Evolutionary conservation across 805 yeast genomes (phyloP).

Genomic region (Maudiozyma barnettii): DNA sequence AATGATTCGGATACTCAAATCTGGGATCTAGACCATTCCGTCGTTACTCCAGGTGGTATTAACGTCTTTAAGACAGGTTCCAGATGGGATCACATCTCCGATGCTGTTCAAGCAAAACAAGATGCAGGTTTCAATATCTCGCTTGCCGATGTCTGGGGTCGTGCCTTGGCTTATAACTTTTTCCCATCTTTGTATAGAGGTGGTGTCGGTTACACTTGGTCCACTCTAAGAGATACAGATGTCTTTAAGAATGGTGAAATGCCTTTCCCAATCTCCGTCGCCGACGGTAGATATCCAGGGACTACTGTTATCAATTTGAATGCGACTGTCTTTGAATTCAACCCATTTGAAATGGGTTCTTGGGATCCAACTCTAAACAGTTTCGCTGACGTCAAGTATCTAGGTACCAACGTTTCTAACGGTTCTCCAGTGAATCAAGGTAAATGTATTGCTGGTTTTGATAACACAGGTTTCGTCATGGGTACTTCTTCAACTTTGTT

Average conservation of each 20-base stretch:
- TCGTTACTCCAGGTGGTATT: constrained; percentile 54
- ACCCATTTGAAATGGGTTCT: constrained; percentile 71
- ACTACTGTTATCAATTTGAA: constrained; percentile 46
- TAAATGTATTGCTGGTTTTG: constrained; percentile 58
- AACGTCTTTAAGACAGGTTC: constrained; percentile 42
- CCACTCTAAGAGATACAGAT: constrained; percentile 49
- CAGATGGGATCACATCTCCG: constrained; percentile 45
- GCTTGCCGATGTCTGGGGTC: constrained; percentile 73
- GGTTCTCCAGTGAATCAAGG: constrained; percentile 44
- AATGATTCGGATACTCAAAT: constrained; percentile 33
- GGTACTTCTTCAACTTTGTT: constrained; percentile 80
- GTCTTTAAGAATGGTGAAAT: constrained; percentile 51
- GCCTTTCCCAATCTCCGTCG: constrained; percentile 65
- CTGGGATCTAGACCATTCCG: constrained; percentile 61
- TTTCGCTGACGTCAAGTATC: constrained; percentile 56
- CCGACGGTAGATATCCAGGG: constrained; percentile 60
- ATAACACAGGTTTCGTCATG: constrained; percentile 71
- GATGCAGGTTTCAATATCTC: constrained; percentile 62
- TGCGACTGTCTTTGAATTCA: constrained; percentile 57
- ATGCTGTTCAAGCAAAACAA: constrained; percentile 42
- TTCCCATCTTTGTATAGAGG: constrained; percentile 51
- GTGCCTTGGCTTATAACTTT: constrained; percentile 64
- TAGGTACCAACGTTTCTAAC: constrained; percentile 55
- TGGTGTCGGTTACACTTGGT: constrained; percentile 54
- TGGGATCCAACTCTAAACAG: constrained; percentile 72